Evolutionary conservation across 257 asterid genomes (phyloP), one percentile per base, ranked within the genome.

Genomic region (Ajuga chamaepitys): DNA sequence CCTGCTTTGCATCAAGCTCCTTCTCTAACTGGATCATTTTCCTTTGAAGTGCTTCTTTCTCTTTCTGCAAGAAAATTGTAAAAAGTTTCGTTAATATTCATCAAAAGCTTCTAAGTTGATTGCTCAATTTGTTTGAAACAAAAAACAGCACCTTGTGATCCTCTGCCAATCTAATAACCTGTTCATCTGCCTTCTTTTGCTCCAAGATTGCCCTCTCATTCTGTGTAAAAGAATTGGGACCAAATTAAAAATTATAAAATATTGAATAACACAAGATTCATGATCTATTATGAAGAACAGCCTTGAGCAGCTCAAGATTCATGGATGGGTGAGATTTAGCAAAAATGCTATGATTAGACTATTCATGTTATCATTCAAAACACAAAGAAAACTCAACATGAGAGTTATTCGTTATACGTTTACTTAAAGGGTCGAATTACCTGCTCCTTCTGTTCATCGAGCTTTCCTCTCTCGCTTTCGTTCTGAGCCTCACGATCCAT

Each of bases 1-100:
- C 94, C 81, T 85, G 91, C 74, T 89, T 86, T 66, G 80, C 83
- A 35, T 85, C 86, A 63, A 82, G 79, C 65, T 89, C 61, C 73
- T 75, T 87, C 74, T 89, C 94, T 28, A 89, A 76, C 54, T 82
- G 81, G 10, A 81, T 79, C 41, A 81, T 75, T 70, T 78, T 85
- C 41, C 70, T 74, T 70, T 78, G 87, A 44, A 89, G 83, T 65
- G 42, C 57, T 79, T 88, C 74, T 80, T 80, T 86, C 81, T 85
- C 84, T 48, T 62, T 75, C 84, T 79, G 13, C 51, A 38, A 56
- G 61, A 66, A 60, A 48, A 30, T 22, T 14, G n/a, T n/a, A 9
- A 13, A 30, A 20, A 6, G 42, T 41, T 30, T 21, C 9, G 5
- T 24, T 9, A 68, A 45, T 22, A 58, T 46, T 2, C 48, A 51